Conservation (phyloP, 2,329 filamentous ascomycete genomes). For the Malbranchea zuffiana region DNA sequence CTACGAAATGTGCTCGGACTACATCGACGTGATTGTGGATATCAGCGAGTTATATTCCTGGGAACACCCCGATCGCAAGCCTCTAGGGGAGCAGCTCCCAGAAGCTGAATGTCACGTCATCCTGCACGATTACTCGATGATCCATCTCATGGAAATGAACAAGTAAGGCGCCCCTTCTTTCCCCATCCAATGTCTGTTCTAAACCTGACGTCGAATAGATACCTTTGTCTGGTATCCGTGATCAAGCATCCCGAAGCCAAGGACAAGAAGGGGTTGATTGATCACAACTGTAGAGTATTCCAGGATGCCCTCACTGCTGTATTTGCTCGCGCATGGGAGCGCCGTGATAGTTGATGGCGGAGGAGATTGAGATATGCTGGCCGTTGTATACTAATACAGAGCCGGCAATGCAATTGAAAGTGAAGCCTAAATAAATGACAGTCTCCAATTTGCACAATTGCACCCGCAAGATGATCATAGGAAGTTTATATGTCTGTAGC, state of each 20-base stretch:
- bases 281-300: constrained; percentile 56
- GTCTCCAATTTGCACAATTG: no score
- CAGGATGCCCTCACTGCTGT: constrained; percentile 53
- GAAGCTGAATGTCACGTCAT: constrained; percentile 54
- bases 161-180: constrained; percentile 39
- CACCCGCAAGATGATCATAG: no score
- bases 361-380: no score
- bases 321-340: constrained; percentile 43
- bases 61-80: constrained; percentile 38
- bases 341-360: no score
- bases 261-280: constrained; percentile 53
- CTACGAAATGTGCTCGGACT: constrained; percentile 97
- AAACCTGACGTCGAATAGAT: constrained; percentile 33
- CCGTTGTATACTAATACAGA: no score
- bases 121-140: constrained; percentile 50
- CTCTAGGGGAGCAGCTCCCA: constrained; percentile 37
- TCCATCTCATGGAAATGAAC: constrained; percentile 57
- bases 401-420: no score
- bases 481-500: no score
- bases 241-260: constrained; percentile 55
- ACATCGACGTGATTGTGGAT: constrained; percentile 96
- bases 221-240: constrained; percentile 53
- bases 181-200: neutral
- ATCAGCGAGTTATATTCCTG: constrained; percentile 92
- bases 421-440: no score